Percentiles rank a stretch among this genome's conserved stretches.
phyloP scores from a whole-genome alignment of 1,284 basidiomycete species.

The Fomitopsis palustris region DNA sequence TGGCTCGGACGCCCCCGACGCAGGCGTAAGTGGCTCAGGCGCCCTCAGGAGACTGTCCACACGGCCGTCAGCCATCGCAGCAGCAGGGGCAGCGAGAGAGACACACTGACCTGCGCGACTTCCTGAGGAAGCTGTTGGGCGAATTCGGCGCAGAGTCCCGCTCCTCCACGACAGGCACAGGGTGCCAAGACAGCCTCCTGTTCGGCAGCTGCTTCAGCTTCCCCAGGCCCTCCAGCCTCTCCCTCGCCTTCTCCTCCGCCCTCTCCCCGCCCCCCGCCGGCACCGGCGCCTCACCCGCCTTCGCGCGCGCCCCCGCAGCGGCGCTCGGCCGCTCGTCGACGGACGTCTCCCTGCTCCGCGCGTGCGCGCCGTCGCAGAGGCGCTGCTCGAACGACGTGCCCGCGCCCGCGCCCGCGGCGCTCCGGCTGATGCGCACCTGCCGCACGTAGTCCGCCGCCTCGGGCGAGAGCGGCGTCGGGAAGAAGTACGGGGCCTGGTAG shows the following conservation, averaged over 20 bases:
- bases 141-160: background rate
- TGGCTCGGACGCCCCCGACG: too few relatives aligned
- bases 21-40: background rate
- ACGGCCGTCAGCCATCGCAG: background rate
- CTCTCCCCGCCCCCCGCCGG: background rate
- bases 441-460: slow-evolving; percentile 32
- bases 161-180: background rate
- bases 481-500: slow-evolving; percentile 61
- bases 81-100: background rate
- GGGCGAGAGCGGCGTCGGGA: slow-evolving; percentile 44
- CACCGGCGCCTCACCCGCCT: too few relatives aligned
- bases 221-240: background rate
- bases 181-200: background rate
- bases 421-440: slow-evolving; percentile 17
- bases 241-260: background rate
- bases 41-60: background rate
- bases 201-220: background rate
- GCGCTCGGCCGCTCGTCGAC: background rate
- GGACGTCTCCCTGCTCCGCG: background rate
- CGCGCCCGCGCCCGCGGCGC: background rate
- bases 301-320: background rate
- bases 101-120: background rate
- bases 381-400: background rate
- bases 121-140: background rate
- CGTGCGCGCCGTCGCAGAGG: background rate